Percentiles rank a stretch among this genome's conserved stretches.
phyloP scores from a whole-genome alignment of 2,329 filamentous ascomycete genomes.

The Fusarium decemcellulare region DNA sequence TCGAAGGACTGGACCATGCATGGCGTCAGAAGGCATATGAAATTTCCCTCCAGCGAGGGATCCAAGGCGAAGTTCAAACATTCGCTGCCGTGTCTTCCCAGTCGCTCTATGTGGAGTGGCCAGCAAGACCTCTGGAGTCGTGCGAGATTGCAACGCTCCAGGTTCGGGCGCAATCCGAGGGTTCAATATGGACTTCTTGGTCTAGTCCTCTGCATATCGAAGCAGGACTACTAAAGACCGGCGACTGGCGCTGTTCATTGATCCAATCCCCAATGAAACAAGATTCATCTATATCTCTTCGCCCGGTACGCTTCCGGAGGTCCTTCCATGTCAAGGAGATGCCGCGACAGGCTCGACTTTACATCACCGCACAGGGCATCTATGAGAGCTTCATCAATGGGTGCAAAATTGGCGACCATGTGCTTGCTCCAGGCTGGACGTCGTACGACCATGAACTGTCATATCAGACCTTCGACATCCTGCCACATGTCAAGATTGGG shows the following conservation, averaged over 20 bases:
- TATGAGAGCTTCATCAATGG: no score
- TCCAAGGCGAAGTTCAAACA: background rate
- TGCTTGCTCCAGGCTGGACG: no score
- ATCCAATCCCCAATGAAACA: background rate
- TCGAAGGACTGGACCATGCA: background rate
- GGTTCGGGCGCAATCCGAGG: background rate
- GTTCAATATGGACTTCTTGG: background rate
- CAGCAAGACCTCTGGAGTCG: background rate
- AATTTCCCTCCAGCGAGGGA: background rate
- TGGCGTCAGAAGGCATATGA: background rate
- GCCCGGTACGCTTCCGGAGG: background rate
- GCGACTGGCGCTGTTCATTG: background rate
- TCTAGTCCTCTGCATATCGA: background rate
- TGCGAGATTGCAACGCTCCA: background rate
- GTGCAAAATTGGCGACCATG: no score
- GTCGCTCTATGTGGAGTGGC: background rate
- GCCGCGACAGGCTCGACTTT: no score
- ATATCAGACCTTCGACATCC: no score
- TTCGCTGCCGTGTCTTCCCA: background rate
- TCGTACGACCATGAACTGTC: no score
- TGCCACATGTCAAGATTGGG: no score
- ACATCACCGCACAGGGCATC: no score
- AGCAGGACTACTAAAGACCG: background rate
- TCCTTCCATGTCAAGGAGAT: no score
- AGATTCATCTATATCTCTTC: background rate